phyloP scores from a whole-genome alignment of 257 asterid species.

The Plantago major region DNA sequence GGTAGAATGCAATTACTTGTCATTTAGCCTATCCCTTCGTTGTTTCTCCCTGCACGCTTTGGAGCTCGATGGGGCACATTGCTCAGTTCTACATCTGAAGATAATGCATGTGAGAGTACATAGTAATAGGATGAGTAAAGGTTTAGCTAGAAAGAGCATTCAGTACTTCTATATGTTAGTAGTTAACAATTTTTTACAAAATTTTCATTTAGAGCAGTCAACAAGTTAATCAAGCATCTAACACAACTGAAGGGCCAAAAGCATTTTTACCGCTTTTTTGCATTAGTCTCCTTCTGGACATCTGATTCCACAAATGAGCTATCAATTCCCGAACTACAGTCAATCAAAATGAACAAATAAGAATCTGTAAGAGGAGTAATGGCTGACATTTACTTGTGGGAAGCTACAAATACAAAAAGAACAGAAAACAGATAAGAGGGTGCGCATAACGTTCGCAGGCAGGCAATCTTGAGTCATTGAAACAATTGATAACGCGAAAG shows the following conservation, averaged over 20 bases:
- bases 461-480: neutral
- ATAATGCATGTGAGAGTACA: neutral
- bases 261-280: slow-evolving; percentile 54
- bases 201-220: neutral
- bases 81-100: slow-evolving; percentile 44
- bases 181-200: neutral
- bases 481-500: too few relatives aligned
- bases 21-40: slow-evolving; percentile 70
- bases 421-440: neutral
- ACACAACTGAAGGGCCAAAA: neutral
- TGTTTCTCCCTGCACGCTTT: slow-evolving; percentile 78
- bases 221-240: neutral
- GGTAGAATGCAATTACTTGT: slow-evolving; percentile 39
- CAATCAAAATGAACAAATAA: slow-evolving; percentile 5
- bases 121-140: neutral
- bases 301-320: slow-evolving; percentile 60
- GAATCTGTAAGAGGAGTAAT: neutral
- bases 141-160: neutral
- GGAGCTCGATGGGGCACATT: slow-evolving; percentile 52
- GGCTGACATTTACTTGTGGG: neutral
- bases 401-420: neutral
- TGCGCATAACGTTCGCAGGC: neutral
- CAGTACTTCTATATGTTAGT: neutral
- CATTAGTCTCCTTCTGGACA: slow-evolving; percentile 40
- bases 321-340: slow-evolving; percentile 45